phyloP scores from a whole-genome alignment of 2,329 filamentous ascomycete genomes.

The Exophiala alcalophila region DNA sequence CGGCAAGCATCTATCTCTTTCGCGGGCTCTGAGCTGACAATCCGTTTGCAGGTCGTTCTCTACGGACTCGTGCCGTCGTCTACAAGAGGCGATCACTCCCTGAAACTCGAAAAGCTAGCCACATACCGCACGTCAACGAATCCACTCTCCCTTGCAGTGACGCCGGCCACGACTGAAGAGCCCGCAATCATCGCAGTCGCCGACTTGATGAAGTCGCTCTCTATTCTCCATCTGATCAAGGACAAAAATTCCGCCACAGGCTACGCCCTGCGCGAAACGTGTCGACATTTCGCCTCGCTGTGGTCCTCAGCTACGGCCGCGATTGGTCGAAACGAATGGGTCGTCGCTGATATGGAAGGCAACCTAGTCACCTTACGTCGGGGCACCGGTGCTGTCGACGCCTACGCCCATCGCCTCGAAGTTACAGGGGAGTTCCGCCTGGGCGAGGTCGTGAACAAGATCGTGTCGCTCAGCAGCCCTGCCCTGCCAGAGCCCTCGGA shows the following conservation, averaged over 20 bases:
- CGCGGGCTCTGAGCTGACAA: conserved; percentile 3
- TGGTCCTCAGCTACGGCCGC: conserved; percentile 79
- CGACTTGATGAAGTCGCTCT: conserved; percentile 91
- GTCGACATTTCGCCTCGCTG: conserved; percentile 73
- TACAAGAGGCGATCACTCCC: conserved; percentile 31
- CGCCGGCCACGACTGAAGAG: conserved; percentile 41
- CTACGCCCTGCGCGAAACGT: conserved; percentile 62
- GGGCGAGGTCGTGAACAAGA: conserved; percentile 90
- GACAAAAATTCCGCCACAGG: conserved; percentile 13
- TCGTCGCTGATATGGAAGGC: conserved; percentile 82
- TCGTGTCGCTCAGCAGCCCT: conserved; percentile 70
- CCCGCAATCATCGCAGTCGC: conserved; percentile 74
- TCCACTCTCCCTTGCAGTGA: conserved; percentile 75
- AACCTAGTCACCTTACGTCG: conserved; percentile 75
- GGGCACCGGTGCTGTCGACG: conserved; percentile 60
- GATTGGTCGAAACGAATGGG: conserved; percentile 69
- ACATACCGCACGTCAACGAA: conserved; percentile 79
- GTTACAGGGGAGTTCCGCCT: conserved; percentile 78
- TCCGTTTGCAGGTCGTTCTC: conserved; percentile 52
- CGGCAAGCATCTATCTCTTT: background rate
- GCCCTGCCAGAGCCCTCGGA: conserved; percentile 33
- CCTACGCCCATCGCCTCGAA: conserved; percentile 69
- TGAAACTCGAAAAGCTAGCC: conserved; percentile 65
- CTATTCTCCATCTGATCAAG: conserved; percentile 66
- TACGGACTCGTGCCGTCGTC: conserved; percentile 47